Conservation (phyloP, 2,329 filamentous ascomycete species). For the Sphaerulina populicola region DNA sequence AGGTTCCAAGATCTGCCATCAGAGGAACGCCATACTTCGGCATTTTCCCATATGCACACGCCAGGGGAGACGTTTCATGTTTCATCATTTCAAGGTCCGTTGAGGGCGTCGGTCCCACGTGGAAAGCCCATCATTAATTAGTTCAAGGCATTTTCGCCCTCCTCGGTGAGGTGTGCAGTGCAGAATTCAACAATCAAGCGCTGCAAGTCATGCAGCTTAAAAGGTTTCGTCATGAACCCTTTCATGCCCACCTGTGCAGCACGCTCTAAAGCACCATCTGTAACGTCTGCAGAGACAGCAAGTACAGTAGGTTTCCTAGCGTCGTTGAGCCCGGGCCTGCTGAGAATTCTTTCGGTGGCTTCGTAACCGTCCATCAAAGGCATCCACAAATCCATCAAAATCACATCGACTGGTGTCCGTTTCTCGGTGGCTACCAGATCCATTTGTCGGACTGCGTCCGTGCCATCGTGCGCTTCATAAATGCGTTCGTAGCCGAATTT, state of each 20-base stretch:
- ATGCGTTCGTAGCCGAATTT: constrained; percentile 59
- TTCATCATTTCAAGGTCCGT: neutral
- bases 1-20: neutral
- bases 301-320: constrained; percentile 41
- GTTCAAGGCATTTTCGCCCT: neutral
- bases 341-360: constrained; percentile 55
- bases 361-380: constrained; percentile 65
- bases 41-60: neutral
- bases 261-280: constrained; percentile 53
- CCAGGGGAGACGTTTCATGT: neutral
- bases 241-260: constrained; percentile 57
- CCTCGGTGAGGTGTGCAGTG: constrained; percentile 9
- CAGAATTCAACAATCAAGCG: constrained; percentile 49
- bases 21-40: neutral
- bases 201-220: constrained; percentile 55
- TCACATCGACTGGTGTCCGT: constrained; percentile 47
- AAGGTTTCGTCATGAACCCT: constrained; percentile 61
- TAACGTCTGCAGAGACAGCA: constrained; percentile 60
- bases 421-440: constrained; percentile 19
- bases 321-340: constrained; percentile 34
- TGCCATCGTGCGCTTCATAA: constrained; percentile 58
- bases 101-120: neutral
- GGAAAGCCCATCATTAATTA: neutral
- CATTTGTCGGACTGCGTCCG: constrained; percentile 58
- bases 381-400: constrained; percentile 73